Conservation (phyloP, 129 eudicot species). For the Scalesia atractyloides region DNA sequence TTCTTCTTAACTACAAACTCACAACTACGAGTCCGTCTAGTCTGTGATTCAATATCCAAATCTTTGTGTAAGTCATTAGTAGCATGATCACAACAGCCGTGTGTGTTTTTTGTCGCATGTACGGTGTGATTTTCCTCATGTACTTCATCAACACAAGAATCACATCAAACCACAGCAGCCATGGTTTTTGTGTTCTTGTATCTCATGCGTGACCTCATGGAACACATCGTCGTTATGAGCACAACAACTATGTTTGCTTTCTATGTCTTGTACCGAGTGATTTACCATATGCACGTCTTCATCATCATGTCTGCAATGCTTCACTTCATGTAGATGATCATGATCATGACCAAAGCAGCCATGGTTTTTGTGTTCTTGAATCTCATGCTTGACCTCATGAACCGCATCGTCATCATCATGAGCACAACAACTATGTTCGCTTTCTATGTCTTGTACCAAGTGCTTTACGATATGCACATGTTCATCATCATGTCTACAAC, state of each 20-base stretch:
- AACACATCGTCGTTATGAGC: background rate
- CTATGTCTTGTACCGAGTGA: background rate
- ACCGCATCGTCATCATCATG: background rate
- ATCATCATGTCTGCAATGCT: constrained; percentile 5
- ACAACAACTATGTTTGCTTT: constrained; percentile 17
- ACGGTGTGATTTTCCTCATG: background rate
- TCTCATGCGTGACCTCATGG: background rate
- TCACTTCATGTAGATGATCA: too few species aligned
- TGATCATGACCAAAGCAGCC: background rate
- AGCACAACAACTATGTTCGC: background rate
- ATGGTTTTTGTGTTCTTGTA: background rate
- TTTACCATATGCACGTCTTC: constrained; percentile 17
- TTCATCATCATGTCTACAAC: constrained; percentile 5
- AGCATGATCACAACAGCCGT: constrained; percentile 18
- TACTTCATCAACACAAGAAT: background rate
- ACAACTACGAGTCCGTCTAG: constrained; percentile 17
- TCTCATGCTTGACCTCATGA: background rate
- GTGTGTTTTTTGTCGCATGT: too few species aligned
- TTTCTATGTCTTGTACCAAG: background rate
- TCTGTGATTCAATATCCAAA: constrained; percentile 7
- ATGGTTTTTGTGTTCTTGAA: background rate
- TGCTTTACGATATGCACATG: constrained; percentile 12
- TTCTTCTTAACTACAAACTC: constrained; percentile 11
- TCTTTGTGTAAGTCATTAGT: constrained; percentile 4
- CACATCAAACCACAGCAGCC: constrained; percentile 7